Evolutionary conservation across 768 basidiomycete genomes (phyloP), one percentile per base, ranked within the genome.

Genomic region (Russula brevipes): DNA sequence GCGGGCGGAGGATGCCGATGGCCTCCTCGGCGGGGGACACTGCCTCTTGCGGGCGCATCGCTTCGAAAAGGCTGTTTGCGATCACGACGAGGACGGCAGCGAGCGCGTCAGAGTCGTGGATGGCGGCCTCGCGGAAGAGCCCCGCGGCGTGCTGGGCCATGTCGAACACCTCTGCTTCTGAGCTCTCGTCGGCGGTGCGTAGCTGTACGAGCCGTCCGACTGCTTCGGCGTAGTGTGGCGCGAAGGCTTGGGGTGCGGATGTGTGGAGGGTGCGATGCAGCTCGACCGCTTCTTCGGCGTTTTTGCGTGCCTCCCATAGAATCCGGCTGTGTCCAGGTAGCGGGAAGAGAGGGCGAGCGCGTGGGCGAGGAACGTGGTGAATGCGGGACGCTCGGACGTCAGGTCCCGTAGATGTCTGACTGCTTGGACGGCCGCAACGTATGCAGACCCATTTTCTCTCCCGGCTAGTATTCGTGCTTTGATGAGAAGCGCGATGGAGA

Each of bases 301-400:
- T 33, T 46, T 60, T 64, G 7, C 53, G 58, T 5, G 58, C 63
- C n/a, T 64, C 63, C 46, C 53, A 55, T 49, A 30, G 42, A 64
- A 64, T 4, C 54, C 63, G 0, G 58, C 63, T 1, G 19, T 8
- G 2, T 64, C 41, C 2, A 64, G 54, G 63, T 64, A 53, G 10
- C 58, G 63, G 12, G 63, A 59, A 16, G 54, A 60, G 1, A 60
- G 53, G 46, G 54, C 30, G n/a, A 60, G 57, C 0, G 63, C 54
- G 35, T 42, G 17, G 3, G 58, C 35, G n/a, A 64, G 47, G 41
- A 51, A 64, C 2, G 47, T 51, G 10, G 58, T 44, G n/a, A 55
- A 55, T 5, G 8, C 7, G 9, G 63, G 63, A 33, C 58, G 63
- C 42, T 64, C 63, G 30, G 63, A 44, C 1, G 54, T 31, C 46